Evolutionary conservation across 2,329 filamentous ascomycete species (phyloP).

Genomic region (Metarhizium humberi): DNA sequence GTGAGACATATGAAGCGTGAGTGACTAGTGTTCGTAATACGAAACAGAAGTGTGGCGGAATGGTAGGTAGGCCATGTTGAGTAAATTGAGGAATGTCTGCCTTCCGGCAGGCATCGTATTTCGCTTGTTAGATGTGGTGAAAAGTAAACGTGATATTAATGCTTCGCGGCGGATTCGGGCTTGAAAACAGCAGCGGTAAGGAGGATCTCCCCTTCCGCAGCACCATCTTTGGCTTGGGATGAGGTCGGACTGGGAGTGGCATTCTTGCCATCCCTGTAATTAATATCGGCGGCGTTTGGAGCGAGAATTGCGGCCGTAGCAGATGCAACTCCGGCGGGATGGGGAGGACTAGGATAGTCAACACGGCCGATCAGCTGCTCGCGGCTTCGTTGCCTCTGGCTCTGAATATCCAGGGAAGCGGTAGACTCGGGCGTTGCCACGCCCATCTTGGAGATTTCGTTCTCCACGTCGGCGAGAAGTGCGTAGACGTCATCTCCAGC

Average conservation of each 20-base stretch:
- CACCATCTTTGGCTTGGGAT: constrained; percentile 1
- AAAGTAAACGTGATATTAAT: background rate
- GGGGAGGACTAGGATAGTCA: constrained; percentile 11
- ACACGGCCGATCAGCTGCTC: constrained; percentile 35
- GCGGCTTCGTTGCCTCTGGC: constrained; percentile 34
- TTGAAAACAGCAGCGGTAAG: constrained; percentile 43
- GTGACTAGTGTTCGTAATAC: too few species aligned
- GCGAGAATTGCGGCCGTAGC: background rate
- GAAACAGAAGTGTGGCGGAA: too few species aligned
- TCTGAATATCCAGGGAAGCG: background rate
- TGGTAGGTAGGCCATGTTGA: too few species aligned
- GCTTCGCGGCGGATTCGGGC: constrained; percentile 17
- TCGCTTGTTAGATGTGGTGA: background rate
- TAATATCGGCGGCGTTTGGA: background rate
- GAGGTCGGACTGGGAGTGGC: background rate
- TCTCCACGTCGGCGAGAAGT: constrained; percentile 57
- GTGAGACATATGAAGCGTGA: too few species aligned
- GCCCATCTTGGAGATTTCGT: constrained; percentile 29
- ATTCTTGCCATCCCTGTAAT: background rate
- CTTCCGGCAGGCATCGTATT: background rate
- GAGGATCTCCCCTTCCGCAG: constrained; percentile 25
- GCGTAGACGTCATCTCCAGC: constrained; percentile 59
- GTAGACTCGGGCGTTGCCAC: constrained; percentile 5
- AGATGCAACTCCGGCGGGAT: constrained; percentile 18
- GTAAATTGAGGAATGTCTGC: background rate